Conservation (phyloP, 495 filamentous ascomycete species). For the Cercophora samala region DNA sequence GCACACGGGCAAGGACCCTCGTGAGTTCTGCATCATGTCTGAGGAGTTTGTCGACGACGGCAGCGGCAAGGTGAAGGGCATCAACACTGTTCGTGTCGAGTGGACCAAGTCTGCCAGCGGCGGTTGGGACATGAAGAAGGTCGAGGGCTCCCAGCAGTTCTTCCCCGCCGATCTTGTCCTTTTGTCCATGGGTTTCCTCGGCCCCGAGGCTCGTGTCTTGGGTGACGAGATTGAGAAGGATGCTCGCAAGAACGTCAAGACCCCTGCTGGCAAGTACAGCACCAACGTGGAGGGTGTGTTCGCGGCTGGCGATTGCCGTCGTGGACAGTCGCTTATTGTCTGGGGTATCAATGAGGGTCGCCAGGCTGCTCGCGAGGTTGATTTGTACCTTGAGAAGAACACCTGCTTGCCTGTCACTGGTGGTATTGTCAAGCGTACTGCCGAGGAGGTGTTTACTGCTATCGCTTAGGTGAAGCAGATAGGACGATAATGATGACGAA, state of each 20-base stretch:
- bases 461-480: slow-evolving; percentile 18
- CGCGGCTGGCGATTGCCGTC: slow-evolving; percentile 92
- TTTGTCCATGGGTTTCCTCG: slow-evolving; percentile 97
- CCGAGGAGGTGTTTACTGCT: slow-evolving; percentile 58
- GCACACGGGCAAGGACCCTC: slow-evolving; percentile 94
- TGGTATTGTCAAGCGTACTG: slow-evolving; percentile 84
- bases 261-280: slow-evolving; percentile 79
- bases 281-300: slow-evolving; percentile 90
- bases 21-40: slow-evolving; percentile 98
- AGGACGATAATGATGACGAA: slow-evolving; percentile 1
- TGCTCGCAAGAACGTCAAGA: slow-evolving; percentile 96
- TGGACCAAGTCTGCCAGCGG: slow-evolving; percentile 89
- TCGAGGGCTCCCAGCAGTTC: slow-evolving; percentile 92
- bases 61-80: slow-evolving; percentile 83
- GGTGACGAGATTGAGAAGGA: slow-evolving; percentile 89
- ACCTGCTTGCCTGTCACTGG: slow-evolving; percentile 88
- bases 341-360: slow-evolving; percentile 99
- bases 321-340: slow-evolving; percentile 95
- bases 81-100: slow-evolving; percentile 96
- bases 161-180: slow-evolving; percentile 97
- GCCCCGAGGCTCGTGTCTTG: slow-evolving; percentile 86
- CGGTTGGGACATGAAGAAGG: slow-evolving; percentile 99
- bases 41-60: slow-evolving; percentile 97
- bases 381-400: slow-evolving; percentile 78
- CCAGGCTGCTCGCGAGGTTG: slow-evolving; percentile 89